Evolutionary conservation across 495 filamentous ascomycete genomes (phyloP).

Genomic region (Aspergillus asperescens): DNA sequence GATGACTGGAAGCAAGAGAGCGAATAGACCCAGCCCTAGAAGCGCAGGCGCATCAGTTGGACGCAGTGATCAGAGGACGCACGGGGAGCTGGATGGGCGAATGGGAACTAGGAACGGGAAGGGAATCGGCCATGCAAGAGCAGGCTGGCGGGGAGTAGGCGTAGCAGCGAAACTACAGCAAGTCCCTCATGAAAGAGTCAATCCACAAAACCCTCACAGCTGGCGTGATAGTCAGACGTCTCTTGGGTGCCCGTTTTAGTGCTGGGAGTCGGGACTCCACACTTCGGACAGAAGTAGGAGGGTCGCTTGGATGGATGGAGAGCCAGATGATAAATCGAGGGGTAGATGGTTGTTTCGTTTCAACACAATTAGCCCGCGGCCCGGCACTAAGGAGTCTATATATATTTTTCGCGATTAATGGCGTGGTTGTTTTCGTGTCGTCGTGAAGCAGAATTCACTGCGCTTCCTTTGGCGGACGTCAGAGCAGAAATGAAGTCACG

Average conservation of each 20-base stretch:
- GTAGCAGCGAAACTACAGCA: not conserved
- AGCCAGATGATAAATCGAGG: constrained; percentile 6
- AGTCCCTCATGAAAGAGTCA: constrained; percentile 25
- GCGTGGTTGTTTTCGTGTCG: constrained; percentile 8
- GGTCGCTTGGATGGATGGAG: constrained; percentile 2
- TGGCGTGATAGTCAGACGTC: constrained; percentile 29
- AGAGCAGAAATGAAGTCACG: not conserved
- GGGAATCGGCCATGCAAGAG: constrained; percentile 19
- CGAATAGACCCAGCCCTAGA: constrained; percentile 27
- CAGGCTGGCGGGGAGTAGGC: constrained; percentile 9
- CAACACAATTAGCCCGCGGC: constrained; percentile 11
- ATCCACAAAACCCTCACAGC: constrained; percentile 12
- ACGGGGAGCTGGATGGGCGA: not conserved
- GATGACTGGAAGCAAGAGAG: constrained; percentile 21
- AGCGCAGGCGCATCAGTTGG: constrained; percentile 34
- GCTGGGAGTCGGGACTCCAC: constrained; percentile 21
- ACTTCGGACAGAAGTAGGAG: constrained; percentile 5
- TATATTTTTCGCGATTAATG: constrained; percentile 7
- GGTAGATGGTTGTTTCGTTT: constrained; percentile 19
- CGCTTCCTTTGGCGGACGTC: too few species aligned
- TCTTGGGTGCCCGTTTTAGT: constrained; percentile 17
- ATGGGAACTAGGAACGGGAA: not conserved
- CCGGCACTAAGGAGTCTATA: constrained; percentile 10
- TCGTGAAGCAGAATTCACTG: constrained; percentile 4
- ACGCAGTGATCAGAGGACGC: constrained; percentile 22